A percentile compares a stretch with the other conserved stretches of the same genome.
Evolutionary conservation across 139 green algal species (phyloP).

Genomic region (Ostreobium quekettii): DNA sequence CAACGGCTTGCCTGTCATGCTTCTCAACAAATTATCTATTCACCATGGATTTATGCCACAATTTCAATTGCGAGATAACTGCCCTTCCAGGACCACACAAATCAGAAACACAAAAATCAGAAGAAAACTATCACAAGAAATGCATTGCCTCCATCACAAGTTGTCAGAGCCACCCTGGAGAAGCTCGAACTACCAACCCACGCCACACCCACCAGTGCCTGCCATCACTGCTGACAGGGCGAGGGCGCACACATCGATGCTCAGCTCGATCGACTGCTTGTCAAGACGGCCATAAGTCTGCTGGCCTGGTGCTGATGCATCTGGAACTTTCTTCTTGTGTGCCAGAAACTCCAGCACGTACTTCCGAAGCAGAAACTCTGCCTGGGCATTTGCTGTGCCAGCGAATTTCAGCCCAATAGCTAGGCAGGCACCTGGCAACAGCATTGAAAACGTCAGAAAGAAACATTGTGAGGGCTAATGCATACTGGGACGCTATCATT

Average conservation of each 20-base stretch:
- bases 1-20: too few species aligned
- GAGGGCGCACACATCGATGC: constrained; percentile 49
- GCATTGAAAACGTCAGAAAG: constrained; percentile 43
- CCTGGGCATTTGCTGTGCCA: constrained; percentile 44
- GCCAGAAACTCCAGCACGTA: constrained; percentile 56
- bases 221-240: constrained; percentile 83
- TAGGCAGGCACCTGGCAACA: constrained; percentile 75
- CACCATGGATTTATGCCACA: too few species aligned
- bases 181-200: not conserved
- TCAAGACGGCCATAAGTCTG: constrained; percentile 26
- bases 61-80: too few species aligned
- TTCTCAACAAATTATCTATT: too few species aligned
- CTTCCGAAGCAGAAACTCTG: constrained; percentile 42
- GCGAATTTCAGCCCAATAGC: constrained; percentile 80
- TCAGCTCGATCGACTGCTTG: constrained; percentile 51
- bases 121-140: not conserved
- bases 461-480: not conserved
- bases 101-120: too few species aligned
- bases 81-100: too few species aligned
- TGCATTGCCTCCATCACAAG: not conserved
- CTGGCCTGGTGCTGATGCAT: constrained; percentile 25
- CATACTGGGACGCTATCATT: too few species aligned
- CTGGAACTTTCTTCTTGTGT: constrained; percentile 48
- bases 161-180: not conserved
- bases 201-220: constrained; percentile 53